Conservation (phyloP, 2,329 filamentous ascomycete genomes). For the Paramyrothecium sp. region DNA sequence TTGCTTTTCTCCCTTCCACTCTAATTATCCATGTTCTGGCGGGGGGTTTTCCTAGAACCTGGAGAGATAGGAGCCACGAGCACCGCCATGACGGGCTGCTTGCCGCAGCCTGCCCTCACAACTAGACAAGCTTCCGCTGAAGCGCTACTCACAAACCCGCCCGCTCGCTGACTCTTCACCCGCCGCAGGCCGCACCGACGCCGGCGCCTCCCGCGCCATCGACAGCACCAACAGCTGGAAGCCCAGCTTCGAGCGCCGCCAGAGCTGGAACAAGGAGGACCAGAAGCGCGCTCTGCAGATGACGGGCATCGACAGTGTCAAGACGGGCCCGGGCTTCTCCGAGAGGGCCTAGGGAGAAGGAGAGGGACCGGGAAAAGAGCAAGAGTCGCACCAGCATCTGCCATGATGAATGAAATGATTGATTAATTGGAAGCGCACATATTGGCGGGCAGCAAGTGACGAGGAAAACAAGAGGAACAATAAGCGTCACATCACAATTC, state of each 20-base stretch:
- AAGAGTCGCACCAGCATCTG: too few relatives aligned
- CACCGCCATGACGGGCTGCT: too few relatives aligned
- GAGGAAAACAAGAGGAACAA: background rate
- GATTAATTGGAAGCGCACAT: background rate
- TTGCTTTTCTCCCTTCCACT: background rate
- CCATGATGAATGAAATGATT: background rate
- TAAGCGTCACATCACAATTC: too few relatives aligned
- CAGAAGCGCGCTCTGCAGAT: slow-evolving; percentile 52
- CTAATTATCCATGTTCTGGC: background rate
- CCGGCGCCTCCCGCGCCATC: slow-evolving; percentile 29
- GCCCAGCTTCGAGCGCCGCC: slow-evolving; percentile 42
- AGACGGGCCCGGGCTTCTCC: slow-evolving; percentile 39
- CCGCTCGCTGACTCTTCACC: background rate
- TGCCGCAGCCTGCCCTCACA: too few relatives aligned
- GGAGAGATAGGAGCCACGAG: too few relatives aligned
- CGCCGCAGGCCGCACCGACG: slow-evolving; percentile 13
- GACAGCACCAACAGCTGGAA: slow-evolving; percentile 41
- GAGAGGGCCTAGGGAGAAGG: slow-evolving; percentile 29
- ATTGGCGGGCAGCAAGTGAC: background rate
- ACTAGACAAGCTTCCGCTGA: too few relatives aligned
- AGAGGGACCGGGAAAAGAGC: too few relatives aligned
- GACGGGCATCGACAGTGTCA: slow-evolving; percentile 33
- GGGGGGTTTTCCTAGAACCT: too few relatives aligned
- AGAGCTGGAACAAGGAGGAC: slow-evolving; percentile 54
- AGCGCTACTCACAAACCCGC: too few relatives aligned